These are phyloP conservation scores for Ceratocystis cacaofunesta DNA, from an alignment of 2,329 filamentous ascomycete genomes.

Conservation along the genomic window DNA sequence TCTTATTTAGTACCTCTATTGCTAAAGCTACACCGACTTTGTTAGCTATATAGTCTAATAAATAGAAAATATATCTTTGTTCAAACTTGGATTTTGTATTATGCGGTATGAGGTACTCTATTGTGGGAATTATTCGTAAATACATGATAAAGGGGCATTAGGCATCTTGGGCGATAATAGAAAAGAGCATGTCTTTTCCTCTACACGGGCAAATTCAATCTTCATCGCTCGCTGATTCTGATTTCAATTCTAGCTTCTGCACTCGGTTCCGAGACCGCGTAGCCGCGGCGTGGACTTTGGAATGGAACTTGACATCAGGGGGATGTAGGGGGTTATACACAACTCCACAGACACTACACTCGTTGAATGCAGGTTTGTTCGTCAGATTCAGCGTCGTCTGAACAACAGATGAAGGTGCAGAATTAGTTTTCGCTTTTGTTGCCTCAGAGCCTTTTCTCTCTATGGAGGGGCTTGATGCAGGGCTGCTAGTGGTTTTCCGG, in stretches of 20 bases:
- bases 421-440: neutral
- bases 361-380: constrained; percentile 28
- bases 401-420: constrained; percentile 18
- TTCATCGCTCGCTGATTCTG: neutral
- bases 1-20: too few species aligned
- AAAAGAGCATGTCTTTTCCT: neutral
- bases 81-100: too few species aligned
- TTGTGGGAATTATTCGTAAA: neutral
- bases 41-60: too few species aligned
- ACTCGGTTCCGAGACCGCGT: constrained; percentile 21
- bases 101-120: neutral
- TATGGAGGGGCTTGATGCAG: neutral
- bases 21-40: too few species aligned
- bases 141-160: neutral
- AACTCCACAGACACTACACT: constrained; percentile 30
- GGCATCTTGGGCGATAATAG: neutral
- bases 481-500: neutral
- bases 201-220: too few species aligned
- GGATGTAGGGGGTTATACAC: constrained; percentile 32
- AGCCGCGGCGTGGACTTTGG: constrained; percentile 27
- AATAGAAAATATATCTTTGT: too few species aligned
- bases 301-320: constrained; percentile 31
- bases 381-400: constrained; percentile 34
- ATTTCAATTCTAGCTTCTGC: neutral
- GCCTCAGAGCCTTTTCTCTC: neutral